Conservation (phyloP, 495 filamentous ascomycete species). For the Xylaria nigripes region DNA sequence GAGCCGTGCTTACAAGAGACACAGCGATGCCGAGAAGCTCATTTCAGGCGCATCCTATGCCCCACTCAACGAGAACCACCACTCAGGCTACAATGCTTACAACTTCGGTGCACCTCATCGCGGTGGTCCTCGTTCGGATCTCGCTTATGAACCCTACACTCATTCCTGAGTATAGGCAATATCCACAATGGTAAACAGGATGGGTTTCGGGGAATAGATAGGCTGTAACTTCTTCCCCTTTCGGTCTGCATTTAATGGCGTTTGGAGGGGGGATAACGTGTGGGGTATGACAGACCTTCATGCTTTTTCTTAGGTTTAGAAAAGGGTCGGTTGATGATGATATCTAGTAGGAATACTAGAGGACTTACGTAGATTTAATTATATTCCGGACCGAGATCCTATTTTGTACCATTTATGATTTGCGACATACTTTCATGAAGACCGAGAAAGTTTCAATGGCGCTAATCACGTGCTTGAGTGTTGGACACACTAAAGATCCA, state of each 20-base stretch:
- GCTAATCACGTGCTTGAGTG: conserved; percentile 19
- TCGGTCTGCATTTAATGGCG: conserved; percentile 25
- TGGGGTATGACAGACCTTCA: conserved; percentile 2
- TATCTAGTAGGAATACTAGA: no score
- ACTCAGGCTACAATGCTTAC: conserved; percentile 22
- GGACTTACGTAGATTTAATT: conserved; percentile 10
- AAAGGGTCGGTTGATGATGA: conserved; percentile 1
- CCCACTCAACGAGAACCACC: conserved; percentile 33
- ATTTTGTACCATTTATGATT: neutral
- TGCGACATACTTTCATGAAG: neutral
- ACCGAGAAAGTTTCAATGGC: neutral
- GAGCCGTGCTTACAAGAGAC: conserved; percentile 20
- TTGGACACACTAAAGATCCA: conserved; percentile 1
- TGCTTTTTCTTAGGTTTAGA: conserved; percentile 4
- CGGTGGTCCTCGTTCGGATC: conserved; percentile 27
- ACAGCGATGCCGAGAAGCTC: conserved; percentile 40
- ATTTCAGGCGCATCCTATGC: conserved; percentile 34
- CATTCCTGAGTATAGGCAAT: conserved; percentile 24
- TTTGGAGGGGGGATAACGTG: conserved; percentile 18
- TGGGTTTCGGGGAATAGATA: neutral
- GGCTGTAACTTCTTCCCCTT: neutral
- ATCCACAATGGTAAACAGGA: neutral
- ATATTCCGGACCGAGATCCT: neutral
- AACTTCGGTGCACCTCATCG: conserved; percentile 29
- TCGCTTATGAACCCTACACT: conserved; percentile 49